phyloP scores from a whole-genome alignment of 1,284 basidiomycete genomes.

The Singerocomus rubriflavus region DNA sequence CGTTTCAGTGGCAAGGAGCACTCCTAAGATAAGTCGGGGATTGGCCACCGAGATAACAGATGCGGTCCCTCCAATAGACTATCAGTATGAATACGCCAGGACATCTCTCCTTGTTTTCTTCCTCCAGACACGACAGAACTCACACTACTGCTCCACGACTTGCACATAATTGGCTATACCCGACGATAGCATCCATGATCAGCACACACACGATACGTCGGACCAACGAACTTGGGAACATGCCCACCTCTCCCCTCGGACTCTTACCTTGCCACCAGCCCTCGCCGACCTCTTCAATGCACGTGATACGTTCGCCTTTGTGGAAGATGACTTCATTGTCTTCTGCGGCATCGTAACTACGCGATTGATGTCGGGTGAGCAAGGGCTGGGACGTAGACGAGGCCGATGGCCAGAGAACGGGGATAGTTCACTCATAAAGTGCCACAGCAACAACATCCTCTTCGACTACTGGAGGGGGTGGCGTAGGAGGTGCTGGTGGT shows the following conservation, averaged over 20 bases:
- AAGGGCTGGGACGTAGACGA: not conserved
- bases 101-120: not conserved
- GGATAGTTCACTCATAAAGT: constrained; percentile 66
- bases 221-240: constrained; percentile 77
- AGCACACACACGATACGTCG: not conserved
- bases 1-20: no score
- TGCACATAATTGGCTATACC: constrained; percentile 24
- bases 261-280: constrained; percentile 89
- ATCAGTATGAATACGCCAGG: not conserved
- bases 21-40: no score
- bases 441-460: constrained; percentile 67
- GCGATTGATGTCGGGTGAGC: not conserved
- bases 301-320: constrained; percentile 75
- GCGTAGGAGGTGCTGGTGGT: constrained; percentile 40
- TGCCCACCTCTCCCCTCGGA: constrained; percentile 58
- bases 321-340: constrained; percentile 86
- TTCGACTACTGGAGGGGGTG: constrained; percentile 39
- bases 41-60: no score
- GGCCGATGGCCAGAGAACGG: constrained; percentile 3
- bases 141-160: constrained; percentile 9
- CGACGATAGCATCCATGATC: not conserved
- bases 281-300: constrained; percentile 71
- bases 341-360: constrained; percentile 80
- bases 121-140: no score
- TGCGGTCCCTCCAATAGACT: no score